These are phyloP conservation scores for Litchi chinensis DNA, from an alignment of 345 rosid genomes.

Conservation along the genomic window DNA sequence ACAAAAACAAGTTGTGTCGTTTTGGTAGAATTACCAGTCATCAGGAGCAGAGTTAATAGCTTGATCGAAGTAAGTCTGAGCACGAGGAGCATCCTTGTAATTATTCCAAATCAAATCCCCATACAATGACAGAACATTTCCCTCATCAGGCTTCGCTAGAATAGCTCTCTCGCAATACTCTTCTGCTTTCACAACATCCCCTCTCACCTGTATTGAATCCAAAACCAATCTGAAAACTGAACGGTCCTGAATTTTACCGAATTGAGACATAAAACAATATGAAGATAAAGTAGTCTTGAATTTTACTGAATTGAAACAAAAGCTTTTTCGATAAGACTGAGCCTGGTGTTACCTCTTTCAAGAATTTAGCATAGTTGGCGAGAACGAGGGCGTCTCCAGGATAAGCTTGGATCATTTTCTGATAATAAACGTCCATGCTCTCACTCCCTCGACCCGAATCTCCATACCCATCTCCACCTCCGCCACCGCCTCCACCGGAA, in stretches of 20 bases:
- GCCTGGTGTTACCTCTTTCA: slow-evolving; percentile 43
- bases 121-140: slow-evolving; percentile 48
- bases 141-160: slow-evolving; percentile 40
- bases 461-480: slow-evolving; percentile 28
- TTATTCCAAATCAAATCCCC: slow-evolving; percentile 56
- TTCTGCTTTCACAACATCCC: slow-evolving; percentile 45
- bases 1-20: too few species aligned
- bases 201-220: slow-evolving; percentile 31
- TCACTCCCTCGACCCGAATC: slow-evolving; percentile 31
- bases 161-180: slow-evolving; percentile 53
- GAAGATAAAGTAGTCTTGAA: too few species aligned
- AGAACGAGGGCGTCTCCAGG: slow-evolving; percentile 56
- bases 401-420: slow-evolving; percentile 41
- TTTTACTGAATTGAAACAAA: background rate
- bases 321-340: background rate
- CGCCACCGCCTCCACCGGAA: slow-evolving; percentile 23
- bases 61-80: slow-evolving; percentile 47
- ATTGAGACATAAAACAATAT: too few species aligned
- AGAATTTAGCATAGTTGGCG: slow-evolving; percentile 54
- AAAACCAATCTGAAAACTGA: background rate
- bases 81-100: slow-evolving; percentile 48
- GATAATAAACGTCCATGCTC: slow-evolving; percentile 45
- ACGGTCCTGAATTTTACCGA: too few species aligned
- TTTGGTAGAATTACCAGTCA: slow-evolving; percentile 36
- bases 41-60: slow-evolving; percentile 52